These are phyloP conservation scores for Cubamyces sp. DNA, from an alignment of 768 basidiomycete species.

Conservation along the genomic window DNA sequence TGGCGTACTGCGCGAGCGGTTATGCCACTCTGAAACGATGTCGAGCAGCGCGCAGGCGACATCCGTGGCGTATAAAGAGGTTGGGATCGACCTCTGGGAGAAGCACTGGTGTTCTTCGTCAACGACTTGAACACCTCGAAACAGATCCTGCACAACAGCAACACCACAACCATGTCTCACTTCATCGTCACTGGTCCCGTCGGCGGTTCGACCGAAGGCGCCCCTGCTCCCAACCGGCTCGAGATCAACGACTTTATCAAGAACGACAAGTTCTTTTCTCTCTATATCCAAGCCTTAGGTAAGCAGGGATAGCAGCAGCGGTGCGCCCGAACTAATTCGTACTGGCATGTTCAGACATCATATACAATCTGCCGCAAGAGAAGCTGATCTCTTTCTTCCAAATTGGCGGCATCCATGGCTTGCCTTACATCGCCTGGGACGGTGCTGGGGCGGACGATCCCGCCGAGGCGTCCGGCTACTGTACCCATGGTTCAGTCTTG, in stretches of 20 bases:
- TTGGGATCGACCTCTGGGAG: neutral
- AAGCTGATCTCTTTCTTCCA: conserved; percentile 49
- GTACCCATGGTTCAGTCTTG: conserved; percentile 55
- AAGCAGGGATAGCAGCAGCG: conserved; percentile 22
- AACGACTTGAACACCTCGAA: conserved; percentile 6
- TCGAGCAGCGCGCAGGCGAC: too few relatives aligned
- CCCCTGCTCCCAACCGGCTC: conserved; percentile 20
- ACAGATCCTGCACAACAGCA: conserved; percentile 4
- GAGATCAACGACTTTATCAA: conserved; percentile 36
- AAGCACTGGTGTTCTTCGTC: neutral
- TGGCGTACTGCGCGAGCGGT: too few relatives aligned
- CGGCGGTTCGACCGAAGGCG: neutral
- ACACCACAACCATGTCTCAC: conserved; percentile 9
- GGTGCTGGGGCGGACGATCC: conserved; percentile 42
- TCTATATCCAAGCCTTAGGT: conserved; percentile 57
- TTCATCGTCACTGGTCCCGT: conserved; percentile 7
- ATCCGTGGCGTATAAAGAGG: neutral
- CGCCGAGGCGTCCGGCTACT: conserved; percentile 50
- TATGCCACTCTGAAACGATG: too few relatives aligned
- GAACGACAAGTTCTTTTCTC: conserved; percentile 49
- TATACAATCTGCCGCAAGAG: conserved; percentile 10
- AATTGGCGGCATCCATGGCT: conserved; percentile 56
- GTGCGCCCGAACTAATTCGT: neutral
- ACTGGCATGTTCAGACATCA: neutral
- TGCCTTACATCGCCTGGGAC: conserved; percentile 51